Evolutionary conservation across 192 early-diverging fungal species (phyloP).

Genomic region (Gonapodya prolifera): DNA sequence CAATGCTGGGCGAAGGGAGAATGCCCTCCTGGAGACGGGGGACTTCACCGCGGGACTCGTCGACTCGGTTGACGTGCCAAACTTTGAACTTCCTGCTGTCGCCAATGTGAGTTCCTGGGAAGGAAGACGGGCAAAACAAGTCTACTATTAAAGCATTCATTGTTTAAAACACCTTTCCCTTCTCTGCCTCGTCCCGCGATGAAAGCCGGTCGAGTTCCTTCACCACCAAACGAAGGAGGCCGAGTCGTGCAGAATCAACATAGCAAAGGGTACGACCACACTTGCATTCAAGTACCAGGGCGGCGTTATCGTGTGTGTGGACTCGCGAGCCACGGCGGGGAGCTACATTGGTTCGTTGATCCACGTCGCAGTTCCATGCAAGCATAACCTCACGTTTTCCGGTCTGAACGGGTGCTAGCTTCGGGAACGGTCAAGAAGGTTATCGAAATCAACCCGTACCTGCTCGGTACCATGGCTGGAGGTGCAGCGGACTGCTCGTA

Average conservation of each 20-base stretch:
- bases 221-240: constrained; percentile 57
- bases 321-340: constrained; percentile 92
- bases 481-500: constrained; percentile 97
- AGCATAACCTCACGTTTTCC: no score
- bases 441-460: constrained; percentile 97
- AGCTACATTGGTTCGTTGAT: constrained; percentile 68
- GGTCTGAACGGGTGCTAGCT: constrained; percentile 29
- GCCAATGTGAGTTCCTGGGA: constrained; percentile 13
- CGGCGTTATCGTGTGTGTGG: constrained; percentile 88
- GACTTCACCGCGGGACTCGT: constrained; percentile 4
- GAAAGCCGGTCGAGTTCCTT: constrained; percentile 75
- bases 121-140: background rate
- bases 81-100: constrained; percentile 20
- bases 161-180: no score
- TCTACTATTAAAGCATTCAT: no score
- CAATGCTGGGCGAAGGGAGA: constrained; percentile 3
- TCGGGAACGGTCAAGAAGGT: constrained; percentile 96
- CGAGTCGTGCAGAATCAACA: constrained; percentile 71
- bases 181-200: background rate
- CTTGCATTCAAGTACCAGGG: constrained; percentile 92
- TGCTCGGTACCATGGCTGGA: constrained; percentile 98
- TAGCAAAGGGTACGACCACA: constrained; percentile 95
- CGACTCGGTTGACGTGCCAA: constrained; percentile 7
- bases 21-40: constrained; percentile 2
- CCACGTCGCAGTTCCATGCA: background rate